Conservation (phyloP, 768 basidiomycete genomes). For the Leccinum sublutescens region DNA sequence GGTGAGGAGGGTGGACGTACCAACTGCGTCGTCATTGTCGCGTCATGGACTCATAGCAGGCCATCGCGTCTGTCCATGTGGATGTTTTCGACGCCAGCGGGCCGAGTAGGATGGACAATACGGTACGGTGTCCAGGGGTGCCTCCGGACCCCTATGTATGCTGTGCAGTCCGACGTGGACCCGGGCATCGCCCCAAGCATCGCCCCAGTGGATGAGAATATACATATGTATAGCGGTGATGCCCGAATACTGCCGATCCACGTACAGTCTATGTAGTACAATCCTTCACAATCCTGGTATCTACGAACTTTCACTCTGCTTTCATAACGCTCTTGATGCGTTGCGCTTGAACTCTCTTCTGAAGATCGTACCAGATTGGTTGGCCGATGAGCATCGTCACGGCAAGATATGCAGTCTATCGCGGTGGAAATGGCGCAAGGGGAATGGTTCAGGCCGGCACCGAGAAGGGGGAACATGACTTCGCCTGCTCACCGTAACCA, state of each 20-base stretch:
- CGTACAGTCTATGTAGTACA: background rate
- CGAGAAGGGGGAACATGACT: background rate
- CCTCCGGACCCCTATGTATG: no score
- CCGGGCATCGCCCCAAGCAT: background rate
- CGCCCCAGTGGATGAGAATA: no score
- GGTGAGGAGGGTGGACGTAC: no score
- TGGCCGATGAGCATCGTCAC: slow-evolving; percentile 53
- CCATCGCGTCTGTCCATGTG: no score
- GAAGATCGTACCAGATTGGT: slow-evolving; percentile 53
- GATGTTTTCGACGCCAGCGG: no score
- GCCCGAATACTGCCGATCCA: background rate
- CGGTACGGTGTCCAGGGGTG: no score
- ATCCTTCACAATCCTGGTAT: background rate
- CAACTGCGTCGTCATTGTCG: no score
- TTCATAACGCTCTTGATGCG: slow-evolving; percentile 84
- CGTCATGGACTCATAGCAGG: no score
- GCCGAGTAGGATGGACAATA: no score
- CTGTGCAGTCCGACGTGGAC: no score
- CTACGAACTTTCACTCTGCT: slow-evolving; percentile 48
- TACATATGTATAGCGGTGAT: no score
- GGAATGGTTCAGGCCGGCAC: background rate
- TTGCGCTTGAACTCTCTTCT: slow-evolving; percentile 58
- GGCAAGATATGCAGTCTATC: slow-evolving; percentile 52
- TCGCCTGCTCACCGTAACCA: slow-evolving; percentile 17
- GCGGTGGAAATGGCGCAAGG: background rate